These are phyloP conservation scores for Solanum chmielewskii DNA, from an alignment of 257 asterid species.

Conservation along the genomic window DNA sequence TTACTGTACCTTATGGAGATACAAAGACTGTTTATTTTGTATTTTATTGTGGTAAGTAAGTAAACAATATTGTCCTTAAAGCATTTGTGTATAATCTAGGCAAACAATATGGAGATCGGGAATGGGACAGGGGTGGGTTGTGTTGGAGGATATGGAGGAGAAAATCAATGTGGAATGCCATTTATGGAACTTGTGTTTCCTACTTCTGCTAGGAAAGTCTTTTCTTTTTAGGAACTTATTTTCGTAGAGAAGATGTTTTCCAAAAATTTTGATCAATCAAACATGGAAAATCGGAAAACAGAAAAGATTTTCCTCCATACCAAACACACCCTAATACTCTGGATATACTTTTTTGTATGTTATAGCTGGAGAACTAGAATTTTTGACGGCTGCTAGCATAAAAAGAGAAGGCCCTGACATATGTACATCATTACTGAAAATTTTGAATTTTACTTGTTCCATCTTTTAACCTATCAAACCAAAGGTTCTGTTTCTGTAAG, in stretches of 20 bases:
- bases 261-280: neutral
- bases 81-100: neutral
- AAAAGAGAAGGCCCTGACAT: neutral
- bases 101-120: neutral
- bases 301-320: neutral
- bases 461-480: neutral
- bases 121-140: neutral
- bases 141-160: neutral
- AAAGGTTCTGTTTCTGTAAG: neutral
- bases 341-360: neutral
- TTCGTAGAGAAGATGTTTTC: no score
- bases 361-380: neutral
- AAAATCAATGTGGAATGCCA: neutral
- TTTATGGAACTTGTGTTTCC: neutral
- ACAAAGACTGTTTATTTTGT: neutral
- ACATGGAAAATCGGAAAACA: neutral
- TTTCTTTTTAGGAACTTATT: neutral
- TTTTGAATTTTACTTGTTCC: neutral
- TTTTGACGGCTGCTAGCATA: neutral
- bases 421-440: neutral
- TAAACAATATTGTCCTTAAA: neutral
- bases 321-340: neutral
- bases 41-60: neutral
- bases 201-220: neutral
- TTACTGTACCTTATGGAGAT: neutral